Conservation (phyloP, 352 stramenopile genomes). For the Globisporangium parvum region DNA sequence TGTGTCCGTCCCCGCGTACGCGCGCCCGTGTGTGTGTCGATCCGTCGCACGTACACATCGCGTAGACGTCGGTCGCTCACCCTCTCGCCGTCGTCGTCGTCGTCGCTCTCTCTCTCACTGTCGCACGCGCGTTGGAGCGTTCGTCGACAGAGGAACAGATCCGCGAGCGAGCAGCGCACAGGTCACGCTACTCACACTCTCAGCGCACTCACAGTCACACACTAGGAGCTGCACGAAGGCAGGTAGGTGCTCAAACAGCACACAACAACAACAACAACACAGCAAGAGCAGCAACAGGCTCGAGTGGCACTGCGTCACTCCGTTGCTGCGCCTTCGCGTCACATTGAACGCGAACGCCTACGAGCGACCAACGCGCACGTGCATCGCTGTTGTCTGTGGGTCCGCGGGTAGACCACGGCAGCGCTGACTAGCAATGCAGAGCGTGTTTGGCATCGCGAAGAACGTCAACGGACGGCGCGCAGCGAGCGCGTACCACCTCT, state of each 20-base stretch:
- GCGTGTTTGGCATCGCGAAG: conserved; percentile 51
- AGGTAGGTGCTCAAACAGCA: too few species aligned
- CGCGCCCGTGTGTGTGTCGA: not conserved
- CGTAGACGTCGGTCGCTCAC: not conserved
- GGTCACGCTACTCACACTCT: not conserved
- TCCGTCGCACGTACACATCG: too few species aligned
- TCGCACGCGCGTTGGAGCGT: not conserved
- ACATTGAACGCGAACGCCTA: too few species aligned
- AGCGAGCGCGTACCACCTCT: conserved; percentile 54
- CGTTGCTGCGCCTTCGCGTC: too few species aligned
- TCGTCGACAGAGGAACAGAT: not conserved
- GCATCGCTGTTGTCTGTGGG: too few species aligned
- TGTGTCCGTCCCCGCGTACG: not conserved
- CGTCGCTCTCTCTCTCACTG: not conserved
- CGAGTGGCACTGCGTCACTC: too few species aligned
- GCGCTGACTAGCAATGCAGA: conserved; percentile 30
- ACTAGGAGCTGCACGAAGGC: not conserved
- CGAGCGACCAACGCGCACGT: too few species aligned
- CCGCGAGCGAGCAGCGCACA: not conserved
- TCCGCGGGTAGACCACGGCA: too few species aligned
- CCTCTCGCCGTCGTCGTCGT: too few species aligned
- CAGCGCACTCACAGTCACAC: not conserved
- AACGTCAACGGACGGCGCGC: conserved; percentile 58
- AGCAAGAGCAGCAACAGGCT: too few species aligned
- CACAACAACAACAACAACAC: too few species aligned